phyloP scores from a whole-genome alignment of 2,329 filamentous ascomycete species.

The Lomentospora prolificans region DNA sequence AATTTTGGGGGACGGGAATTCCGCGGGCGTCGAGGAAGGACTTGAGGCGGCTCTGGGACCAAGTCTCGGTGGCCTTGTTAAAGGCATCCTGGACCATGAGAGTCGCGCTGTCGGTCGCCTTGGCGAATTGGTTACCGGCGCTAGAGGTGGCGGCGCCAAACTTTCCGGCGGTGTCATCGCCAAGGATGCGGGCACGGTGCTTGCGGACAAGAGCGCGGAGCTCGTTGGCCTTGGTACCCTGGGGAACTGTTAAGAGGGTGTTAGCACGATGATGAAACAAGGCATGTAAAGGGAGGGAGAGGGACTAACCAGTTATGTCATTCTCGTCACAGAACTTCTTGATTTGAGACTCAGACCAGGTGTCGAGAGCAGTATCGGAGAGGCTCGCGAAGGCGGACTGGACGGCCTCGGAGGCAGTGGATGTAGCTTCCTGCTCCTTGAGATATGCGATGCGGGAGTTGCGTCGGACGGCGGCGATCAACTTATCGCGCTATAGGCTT shows the following conservation, averaged over 20 bases:
- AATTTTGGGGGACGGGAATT: conserved; percentile 61
- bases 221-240: conserved; percentile 85
- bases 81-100: conserved; percentile 58
- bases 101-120: conserved; percentile 60
- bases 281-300: background rate
- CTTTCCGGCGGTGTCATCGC: conserved; percentile 50
- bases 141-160: conserved; percentile 65
- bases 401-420: conserved; percentile 53
- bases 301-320: conserved; percentile 44
- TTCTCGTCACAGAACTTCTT: conserved; percentile 94
- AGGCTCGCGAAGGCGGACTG: conserved; percentile 63
- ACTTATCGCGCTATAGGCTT: conserved; percentile 62
- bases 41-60: conserved; percentile 72
- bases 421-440: conserved; percentile 50
- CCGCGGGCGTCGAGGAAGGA: conserved; percentile 68
- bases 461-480: conserved; percentile 81
- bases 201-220: conserved; percentile 83
- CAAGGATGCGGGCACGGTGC: conserved; percentile 63
- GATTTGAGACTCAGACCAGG: conserved; percentile 80
- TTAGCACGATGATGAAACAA: background rate
- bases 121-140: conserved; percentile 66
- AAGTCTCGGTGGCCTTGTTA: conserved; percentile 47
- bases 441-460: conserved; percentile 75
- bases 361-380: conserved; percentile 74
- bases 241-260: conserved; percentile 37